Evolutionary conservation across 129 eudicot genomes (phyloP), one percentile per base, ranked within the genome.

Genomic region (Sambucus nigra): DNA sequence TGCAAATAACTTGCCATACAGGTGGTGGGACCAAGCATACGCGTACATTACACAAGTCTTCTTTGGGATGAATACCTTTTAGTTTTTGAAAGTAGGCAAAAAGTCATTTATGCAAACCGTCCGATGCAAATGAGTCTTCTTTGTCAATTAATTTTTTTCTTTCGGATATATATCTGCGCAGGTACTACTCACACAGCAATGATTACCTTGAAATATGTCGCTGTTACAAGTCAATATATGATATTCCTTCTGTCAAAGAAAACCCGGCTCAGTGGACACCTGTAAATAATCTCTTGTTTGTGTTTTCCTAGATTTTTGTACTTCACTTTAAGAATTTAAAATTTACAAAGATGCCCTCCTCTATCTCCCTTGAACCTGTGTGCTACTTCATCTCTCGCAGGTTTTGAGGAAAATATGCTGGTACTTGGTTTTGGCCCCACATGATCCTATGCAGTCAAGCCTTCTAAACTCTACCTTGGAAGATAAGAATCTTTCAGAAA

Each of bases 401-500:
- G 83, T 84, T 13, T 66, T 84, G 63, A 81, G 97, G 63, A 88
- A 88, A 80, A 84, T 88, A 47, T 88, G 92, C 67, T 84, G 97
- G 94, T 88, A 78, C 60, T 53, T 88, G 27, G 97, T 79, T 18
- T 65, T 88, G 73, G 65, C 97, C 40, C 97, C 97, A 51, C 95
- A 88, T 71, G 94, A 82, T 76, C 87, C 97, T 20, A 88, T 88
- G 95, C 95, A 88, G 79, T 84, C 94, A 3, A 84, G 97, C 64
- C 97, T 88, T 73, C 71, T 84, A 39, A 81, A 89, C 69, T 71
- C 95, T 25, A 89, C 97, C 35, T 73, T 89, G 76, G 93, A 81
- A 75, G 97, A 88, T 58, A 88, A 84, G 67, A 84, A 88, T 40
- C 78, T 80, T 27, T 84, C 92, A 51, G 97, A 88, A 65, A 76